A percentile compares a stretch with the other conserved stretches of the same genome.
Evolutionary conservation across 1,284 basidiomycete species (phyloP).

Genomic region (Mycena sp.): DNA sequence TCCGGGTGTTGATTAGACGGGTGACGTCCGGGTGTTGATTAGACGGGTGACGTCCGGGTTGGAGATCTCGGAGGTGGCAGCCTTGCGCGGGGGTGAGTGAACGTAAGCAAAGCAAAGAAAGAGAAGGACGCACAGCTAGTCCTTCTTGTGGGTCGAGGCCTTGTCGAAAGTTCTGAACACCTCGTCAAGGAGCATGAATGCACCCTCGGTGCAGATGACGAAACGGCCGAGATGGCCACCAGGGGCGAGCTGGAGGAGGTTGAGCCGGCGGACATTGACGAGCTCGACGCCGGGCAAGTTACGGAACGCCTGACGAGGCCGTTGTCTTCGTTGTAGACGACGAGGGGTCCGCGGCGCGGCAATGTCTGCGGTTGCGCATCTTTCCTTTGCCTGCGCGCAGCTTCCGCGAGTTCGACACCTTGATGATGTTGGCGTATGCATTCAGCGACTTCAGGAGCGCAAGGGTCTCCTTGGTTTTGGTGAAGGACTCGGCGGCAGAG

Average conservation of each 20-base stretch:
- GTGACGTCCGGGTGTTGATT: too few species aligned
- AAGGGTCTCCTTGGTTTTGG: too few species aligned
- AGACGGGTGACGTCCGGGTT: too few species aligned
- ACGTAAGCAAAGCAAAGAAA: not conserved
- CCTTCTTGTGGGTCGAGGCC: slow-evolving; percentile 89
- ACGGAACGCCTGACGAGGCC: too few species aligned
- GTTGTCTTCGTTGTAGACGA: slow-evolving; percentile 98
- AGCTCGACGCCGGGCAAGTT: slow-evolving; percentile 99
- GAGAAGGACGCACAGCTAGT: slow-evolving; percentile 83
- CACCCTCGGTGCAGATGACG: slow-evolving; percentile 98
- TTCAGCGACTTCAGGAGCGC: too few species aligned
- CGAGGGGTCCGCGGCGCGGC: slow-evolving; percentile 96
- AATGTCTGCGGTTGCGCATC: slow-evolving; percentile 96
- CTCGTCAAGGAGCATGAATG: slow-evolving; percentile 93
- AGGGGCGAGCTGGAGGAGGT: slow-evolving; percentile 98
- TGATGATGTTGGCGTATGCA: slow-evolving; percentile 95
- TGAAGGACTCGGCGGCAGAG: too few species aligned
- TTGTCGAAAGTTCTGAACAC: slow-evolving; percentile 95
- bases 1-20: too few species aligned
- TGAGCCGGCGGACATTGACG: slow-evolving; percentile 93
- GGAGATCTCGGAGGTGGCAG: slow-evolving; percentile 95
- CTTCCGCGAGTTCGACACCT: slow-evolving; percentile 98
- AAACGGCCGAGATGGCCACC: slow-evolving; percentile 99
- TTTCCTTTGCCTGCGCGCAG: slow-evolving; percentile 98
- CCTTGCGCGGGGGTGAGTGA: slow-evolving; percentile 55